Evolutionary conservation across 306 rosid species (phyloP).

Genomic region (Citrullus amarus): DNA sequence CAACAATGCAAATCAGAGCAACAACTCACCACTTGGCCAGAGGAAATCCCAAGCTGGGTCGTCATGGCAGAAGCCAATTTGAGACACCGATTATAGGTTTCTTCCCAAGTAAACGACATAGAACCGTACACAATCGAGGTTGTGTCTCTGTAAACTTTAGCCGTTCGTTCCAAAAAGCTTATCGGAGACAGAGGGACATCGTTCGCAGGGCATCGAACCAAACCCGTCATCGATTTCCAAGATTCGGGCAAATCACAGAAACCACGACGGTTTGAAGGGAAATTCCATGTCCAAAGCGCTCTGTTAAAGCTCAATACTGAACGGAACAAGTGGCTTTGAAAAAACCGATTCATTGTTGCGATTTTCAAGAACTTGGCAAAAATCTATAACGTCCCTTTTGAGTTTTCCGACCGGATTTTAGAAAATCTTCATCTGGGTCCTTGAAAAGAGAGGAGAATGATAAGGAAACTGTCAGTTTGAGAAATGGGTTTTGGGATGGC

Average conservation of each 20-base stretch:
- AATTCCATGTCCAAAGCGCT: background rate
- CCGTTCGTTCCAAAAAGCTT: conserved; percentile 65
- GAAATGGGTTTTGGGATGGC: background rate
- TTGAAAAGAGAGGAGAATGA: background rate
- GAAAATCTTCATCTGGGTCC: background rate
- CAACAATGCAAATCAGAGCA: background rate
- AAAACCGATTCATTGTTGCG: background rate
- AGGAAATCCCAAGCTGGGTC: conserved; percentile 51
- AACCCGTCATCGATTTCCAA: conserved; percentile 56
- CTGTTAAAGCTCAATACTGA: background rate
- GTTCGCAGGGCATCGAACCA: conserved; percentile 54
- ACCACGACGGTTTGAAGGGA: background rate
- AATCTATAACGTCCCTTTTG: background rate
- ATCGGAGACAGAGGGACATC: conserved; percentile 58
- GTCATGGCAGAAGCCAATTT: conserved; percentile 53
- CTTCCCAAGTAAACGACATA: conserved; percentile 39
- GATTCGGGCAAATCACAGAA: conserved; percentile 19
- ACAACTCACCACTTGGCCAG: conserved; percentile 59
- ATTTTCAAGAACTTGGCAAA: background rate
- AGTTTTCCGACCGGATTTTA: background rate
- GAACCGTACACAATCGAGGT: conserved; percentile 56
- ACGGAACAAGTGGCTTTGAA: background rate
- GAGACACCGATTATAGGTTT: conserved; percentile 59
- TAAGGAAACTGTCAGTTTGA: background rate
- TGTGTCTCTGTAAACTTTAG: conserved; percentile 38